Evolutionary conservation across 2,329 filamentous ascomycete genomes (phyloP), one percentile per base, ranked within the genome.

Genomic region (Fusarium acutatum): DNA sequence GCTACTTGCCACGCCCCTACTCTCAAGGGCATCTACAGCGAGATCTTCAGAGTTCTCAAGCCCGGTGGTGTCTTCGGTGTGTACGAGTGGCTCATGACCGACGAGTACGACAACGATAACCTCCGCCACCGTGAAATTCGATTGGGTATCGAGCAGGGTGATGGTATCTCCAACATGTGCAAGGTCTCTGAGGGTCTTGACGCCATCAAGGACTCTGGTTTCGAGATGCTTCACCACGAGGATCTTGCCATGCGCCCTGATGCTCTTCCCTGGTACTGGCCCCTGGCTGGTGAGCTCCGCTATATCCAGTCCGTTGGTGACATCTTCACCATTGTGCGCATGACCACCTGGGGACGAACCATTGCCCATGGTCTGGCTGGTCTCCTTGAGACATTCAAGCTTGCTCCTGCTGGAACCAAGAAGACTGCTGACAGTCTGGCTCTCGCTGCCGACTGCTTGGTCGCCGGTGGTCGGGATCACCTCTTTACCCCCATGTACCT

Each of bases 401-500:
- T 98, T 41, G 93, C 94, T 24, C 96, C 96, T 40, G 86, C 85
- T 60, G 96, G 96, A 54, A 97, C 95, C 53, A 94, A 94, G 85
- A 97, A 97, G 90, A 97, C 95, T n/a, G 95, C 95, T 17, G 93
- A 98, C 84, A 95, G 93, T 79, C 85, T 98, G 79, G 95, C 93
- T 11, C 80, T 91, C 66, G 95, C 94, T 37, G 95, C 90, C 17
- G 95, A 98, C 83, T 93, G 90, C 78, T 86, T 98, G 58, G 95
- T 97, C 28, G 94, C 93, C 53, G 96, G 96, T 83, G 96, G 91
- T 40, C 90, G 91, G 82, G 88, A 95, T 86, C 93, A 97, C 83
- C 89, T 98, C n/a, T 98, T 98, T 85, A 98, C 96, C 4, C 96
- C 96, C 64, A 98, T 98, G 96, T 98, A 97, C 85, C 87, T 98